phyloP scores from a whole-genome alignment of 495 filamentous ascomycete species.

The Hyaloscypha hepaticicola region DNA sequence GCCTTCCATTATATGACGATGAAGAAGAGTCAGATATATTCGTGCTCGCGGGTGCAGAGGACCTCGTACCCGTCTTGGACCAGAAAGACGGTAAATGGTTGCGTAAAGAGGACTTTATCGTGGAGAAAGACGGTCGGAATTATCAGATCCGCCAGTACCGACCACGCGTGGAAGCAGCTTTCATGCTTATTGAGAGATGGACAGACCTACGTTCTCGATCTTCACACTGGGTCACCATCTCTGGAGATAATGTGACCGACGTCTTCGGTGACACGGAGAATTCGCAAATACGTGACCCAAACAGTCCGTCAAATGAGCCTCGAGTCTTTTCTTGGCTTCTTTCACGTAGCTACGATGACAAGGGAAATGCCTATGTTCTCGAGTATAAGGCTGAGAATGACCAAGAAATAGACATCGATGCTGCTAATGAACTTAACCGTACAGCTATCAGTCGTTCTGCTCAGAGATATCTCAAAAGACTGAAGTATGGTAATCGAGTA shows the following conservation, averaged over 20 bases:
- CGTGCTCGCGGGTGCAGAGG: constrained; percentile 27
- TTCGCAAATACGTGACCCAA: not conserved
- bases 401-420: not conserved
- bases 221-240: constrained; percentile 26
- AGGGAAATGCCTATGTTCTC: constrained; percentile 25
- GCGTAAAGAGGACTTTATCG: too few species aligned
- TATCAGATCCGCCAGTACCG: constrained; percentile 12
- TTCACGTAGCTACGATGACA: constrained; percentile 10
- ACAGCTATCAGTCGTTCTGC: constrained; percentile 6
- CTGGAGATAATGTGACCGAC: constrained; percentile 12
- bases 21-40: constrained; percentile 26
- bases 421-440: constrained; percentile 14
- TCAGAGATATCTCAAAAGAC: constrained; percentile 32
- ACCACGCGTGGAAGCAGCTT: constrained; percentile 14
- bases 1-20: constrained; percentile 33
- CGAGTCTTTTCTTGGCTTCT: constrained; percentile 12
- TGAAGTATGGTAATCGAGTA: constrained; percentile 33
- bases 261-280: not conserved
- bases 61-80: constrained; percentile 29
- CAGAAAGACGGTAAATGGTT: too few species aligned
- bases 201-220: constrained; percentile 1
- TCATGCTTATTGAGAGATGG: constrained; percentile 32
- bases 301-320: not conserved
- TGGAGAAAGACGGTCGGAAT: not conserved
- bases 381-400: too few species aligned